These are phyloP conservation scores for Letharia columbiana DNA, from an alignment of 495 filamentous ascomycete genomes.

Conservation along the genomic window DNA sequence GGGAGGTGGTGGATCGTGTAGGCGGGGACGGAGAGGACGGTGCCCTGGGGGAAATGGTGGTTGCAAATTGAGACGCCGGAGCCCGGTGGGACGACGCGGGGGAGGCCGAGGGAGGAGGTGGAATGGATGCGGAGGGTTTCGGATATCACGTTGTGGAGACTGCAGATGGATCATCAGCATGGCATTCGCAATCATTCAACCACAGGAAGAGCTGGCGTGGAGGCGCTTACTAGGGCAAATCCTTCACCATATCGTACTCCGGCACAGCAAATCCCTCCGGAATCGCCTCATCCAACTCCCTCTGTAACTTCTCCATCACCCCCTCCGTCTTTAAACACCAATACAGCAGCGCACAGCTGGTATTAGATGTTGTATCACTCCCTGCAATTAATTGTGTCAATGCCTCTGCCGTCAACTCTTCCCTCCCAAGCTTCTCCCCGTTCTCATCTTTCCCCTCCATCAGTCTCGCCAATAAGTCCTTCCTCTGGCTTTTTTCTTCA, in stretches of 20 bases:
- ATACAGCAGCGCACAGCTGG: constrained; percentile 77
- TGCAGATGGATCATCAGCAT: constrained; percentile 8
- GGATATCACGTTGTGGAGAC: constrained; percentile 68
- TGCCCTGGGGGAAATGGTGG: constrained; percentile 62
- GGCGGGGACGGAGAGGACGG: constrained; percentile 73
- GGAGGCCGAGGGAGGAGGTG: constrained; percentile 81
- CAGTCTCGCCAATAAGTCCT: constrained; percentile 72
- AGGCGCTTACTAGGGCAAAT: constrained; percentile 57
- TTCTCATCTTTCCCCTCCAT: constrained; percentile 82
- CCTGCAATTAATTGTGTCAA: constrained; percentile 87
- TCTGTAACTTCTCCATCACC: constrained; percentile 61
- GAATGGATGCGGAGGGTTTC: constrained; percentile 87
- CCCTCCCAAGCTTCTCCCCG: constrained; percentile 60
- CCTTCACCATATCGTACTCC: constrained; percentile 59
- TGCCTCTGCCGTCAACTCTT: constrained; percentile 81
- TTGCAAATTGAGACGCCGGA: constrained; percentile 45
- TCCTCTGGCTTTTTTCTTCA: constrained; percentile 45
- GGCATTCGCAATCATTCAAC: neutral
- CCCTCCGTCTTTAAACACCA: constrained; percentile 61
- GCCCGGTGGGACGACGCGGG: constrained; percentile 63
- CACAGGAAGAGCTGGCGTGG: neutral
- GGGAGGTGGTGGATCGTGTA: constrained; percentile 81
- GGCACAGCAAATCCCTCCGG: constrained; percentile 55
- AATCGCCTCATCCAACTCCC: constrained; percentile 62
- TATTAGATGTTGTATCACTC: constrained; percentile 84